phyloP scores from a whole-genome alignment of 805 yeast species.

The Spathaspora girioi region DNA sequence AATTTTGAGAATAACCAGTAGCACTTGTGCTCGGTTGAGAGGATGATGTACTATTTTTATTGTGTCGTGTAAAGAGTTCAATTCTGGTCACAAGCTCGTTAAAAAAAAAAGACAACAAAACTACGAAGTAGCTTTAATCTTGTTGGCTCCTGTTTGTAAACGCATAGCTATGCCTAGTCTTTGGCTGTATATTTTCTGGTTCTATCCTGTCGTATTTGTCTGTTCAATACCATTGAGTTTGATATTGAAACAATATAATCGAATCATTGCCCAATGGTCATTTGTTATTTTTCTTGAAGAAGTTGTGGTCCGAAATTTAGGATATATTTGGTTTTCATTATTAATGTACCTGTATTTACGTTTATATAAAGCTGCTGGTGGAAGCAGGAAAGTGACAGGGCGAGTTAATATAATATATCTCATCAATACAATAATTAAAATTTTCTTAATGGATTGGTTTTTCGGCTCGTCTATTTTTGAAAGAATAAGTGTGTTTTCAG shows the following conservation, averaged over 20 bases:
- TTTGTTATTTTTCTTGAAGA: slow-evolving; percentile 15
- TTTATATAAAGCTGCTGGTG: not conserved
- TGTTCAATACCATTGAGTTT: slow-evolving; percentile 20
- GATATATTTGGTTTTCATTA: slow-evolving; percentile 27
- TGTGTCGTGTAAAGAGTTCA: too few relatives aligned
- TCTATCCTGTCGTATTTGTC: slow-evolving; percentile 12
- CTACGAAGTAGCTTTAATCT: too few relatives aligned
- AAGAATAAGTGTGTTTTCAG: slow-evolving; percentile 29
- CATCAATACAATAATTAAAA: slow-evolving; percentile 3
- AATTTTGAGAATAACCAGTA: too few relatives aligned
- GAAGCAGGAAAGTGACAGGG: not conserved
- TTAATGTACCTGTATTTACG: slow-evolving; percentile 6
- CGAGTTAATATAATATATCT: slow-evolving; percentile 3
- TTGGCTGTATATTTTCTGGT: slow-evolving; percentile 3
- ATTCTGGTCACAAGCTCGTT: too few relatives aligned
- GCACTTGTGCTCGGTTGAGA: too few relatives aligned
- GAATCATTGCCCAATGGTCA: slow-evolving; percentile 9
- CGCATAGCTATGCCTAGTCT: not conserved
- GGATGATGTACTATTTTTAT: too few relatives aligned
- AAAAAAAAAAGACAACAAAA: too few relatives aligned
- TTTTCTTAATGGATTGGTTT: slow-evolving; percentile 21
- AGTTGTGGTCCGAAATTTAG: slow-evolving; percentile 21
- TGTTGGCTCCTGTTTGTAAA: too few relatives aligned
- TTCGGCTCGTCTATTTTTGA: slow-evolving; percentile 33
- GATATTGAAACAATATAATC: slow-evolving; percentile 10